Conservation (phyloP, 2,329 filamentous ascomycete species). For the Dactylonectria estremocensis region DNA sequence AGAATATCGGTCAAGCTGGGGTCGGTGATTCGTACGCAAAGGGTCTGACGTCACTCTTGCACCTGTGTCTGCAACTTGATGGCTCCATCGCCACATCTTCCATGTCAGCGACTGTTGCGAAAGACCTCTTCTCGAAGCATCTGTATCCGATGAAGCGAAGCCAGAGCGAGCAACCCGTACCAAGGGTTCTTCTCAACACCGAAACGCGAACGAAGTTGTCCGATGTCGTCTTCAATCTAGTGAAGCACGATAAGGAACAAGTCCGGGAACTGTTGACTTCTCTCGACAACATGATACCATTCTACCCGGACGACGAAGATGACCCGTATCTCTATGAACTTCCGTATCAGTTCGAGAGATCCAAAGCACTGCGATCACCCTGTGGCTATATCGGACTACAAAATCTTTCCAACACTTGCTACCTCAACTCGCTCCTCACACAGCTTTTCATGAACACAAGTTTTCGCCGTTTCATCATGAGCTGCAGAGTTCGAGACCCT, state of each 20-base stretch:
- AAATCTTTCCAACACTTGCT: constrained; percentile 97
- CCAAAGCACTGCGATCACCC: constrained; percentile 78
- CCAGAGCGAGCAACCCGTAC: constrained; percentile 50
- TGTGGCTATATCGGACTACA: constrained; percentile 91
- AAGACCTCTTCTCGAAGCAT: constrained; percentile 72
- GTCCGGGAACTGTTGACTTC: constrained; percentile 66
- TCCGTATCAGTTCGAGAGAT: constrained; percentile 74
- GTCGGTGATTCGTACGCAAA: constrained; percentile 49
- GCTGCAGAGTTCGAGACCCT: constrained; percentile 69
- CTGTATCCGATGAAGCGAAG: constrained; percentile 73
- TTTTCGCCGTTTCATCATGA: constrained; percentile 89
- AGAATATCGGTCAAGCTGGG: constrained; percentile 51
- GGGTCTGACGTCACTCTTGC: constrained; percentile 51
- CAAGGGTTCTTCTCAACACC: constrained; percentile 64
- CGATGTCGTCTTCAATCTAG: constrained; percentile 71
- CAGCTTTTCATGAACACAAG: constrained; percentile 96
- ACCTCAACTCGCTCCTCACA: constrained; percentile 93
- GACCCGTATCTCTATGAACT: constrained; percentile 75
- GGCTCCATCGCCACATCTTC: constrained; percentile 41
- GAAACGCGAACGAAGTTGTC: constrained; percentile 73
- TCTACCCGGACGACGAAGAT: constrained; percentile 55
- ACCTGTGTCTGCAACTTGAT: constrained; percentile 51
- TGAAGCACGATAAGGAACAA: constrained; percentile 65
- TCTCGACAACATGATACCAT: constrained; percentile 54
- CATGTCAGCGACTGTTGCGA: constrained; percentile 49